Base-by-base conservation (phyloP, 352 stramenopile genomes). In the Pythium coloratum region DNA sequence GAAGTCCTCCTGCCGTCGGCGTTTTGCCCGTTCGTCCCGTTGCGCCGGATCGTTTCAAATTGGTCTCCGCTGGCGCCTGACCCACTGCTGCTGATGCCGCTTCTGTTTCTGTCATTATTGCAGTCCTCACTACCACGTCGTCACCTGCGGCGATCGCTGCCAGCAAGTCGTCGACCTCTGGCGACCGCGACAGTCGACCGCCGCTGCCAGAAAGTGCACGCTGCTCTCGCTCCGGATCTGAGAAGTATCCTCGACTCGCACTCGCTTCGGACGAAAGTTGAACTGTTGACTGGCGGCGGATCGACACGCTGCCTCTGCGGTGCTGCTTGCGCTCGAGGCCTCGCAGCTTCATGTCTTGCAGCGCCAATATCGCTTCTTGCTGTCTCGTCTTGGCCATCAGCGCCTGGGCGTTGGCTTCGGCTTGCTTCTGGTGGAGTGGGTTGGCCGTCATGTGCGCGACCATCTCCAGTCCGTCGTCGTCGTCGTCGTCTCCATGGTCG, bases 401-500 rank as follows among this genome's bases (percentile, higher is more conserved):
- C 47, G 64, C 66, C 47, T 73, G 62, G 1, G 78, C 72, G 4
- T 66, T 80, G 30, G 70, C 67, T n/a, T 82, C 62, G 2, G 72
- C 68, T 12, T 82, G 74, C 33, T 84, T 86, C 59, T 85, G 77
- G 34, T 86, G 71, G 34, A 90, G 63, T 18, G 81, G 81, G 40
- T 90, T 90, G 42, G 81, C 77, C 1, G 79, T 90, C 78, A 86
- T 88, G 46, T 83, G 81, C 14, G 81, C 73, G 32, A 86, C 79
- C 81, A 90, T 90, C 53, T 88, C 81, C 2, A 90, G 72, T 18
- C 80, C 78, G 34, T 88, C 81, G 56, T 87, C 77, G 26, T 83
- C 76, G 38, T 78, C 73, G 26, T 77, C 69, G 1, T 76, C 69
- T 28, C 55, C 66, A 14, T 75, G 61, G n/a, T 67, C 67, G 33